Evolutionary conservation across 139 green algal species (phyloP), one percentile per base, ranked within the genome.

Genomic region (Coccomyxa sp.): DNA sequence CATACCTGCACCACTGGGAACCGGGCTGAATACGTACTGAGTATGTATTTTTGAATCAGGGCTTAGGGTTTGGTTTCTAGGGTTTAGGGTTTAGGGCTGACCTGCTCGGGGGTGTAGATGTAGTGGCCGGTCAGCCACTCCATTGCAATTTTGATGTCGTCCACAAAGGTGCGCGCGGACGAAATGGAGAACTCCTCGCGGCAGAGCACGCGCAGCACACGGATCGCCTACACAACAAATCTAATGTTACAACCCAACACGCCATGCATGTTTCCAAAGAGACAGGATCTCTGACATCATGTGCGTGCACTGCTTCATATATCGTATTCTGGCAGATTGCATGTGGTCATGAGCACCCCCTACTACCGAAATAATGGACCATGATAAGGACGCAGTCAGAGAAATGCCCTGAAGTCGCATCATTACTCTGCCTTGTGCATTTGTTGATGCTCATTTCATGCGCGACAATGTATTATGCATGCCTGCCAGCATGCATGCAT

Each of bases 81-180:
- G 38, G 38, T 51, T 51, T 7, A 51, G 38, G 63, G 63, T 9
- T 1, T 11, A 10, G 74, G 14, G 28, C 23, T 21, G 14, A 78
- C 74, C 74, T 80, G 76, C 32, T 28, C 7, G 18, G 31, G 32
- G 23, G 76, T 80, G 76, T 66, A 80, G 30, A 80, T 92, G 85
- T 83, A 90, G 83, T 92, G 89, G 1, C 58, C 77, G 45, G 93
- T 89, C 82, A 94, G 86, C 82, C 84, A 93, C 10, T 83, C 75
- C 57, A 94, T 78, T 0, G 88, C 83, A 45, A 79, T 58, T 31
- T 84, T 15, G 12, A 94, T 67, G 78, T 92, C 86, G 31, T 88
- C 59, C 23, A 94, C 76, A 30, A 92, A 79, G 58, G 75, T 77
- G 30, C 90, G 84, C 11, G 74, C 84, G 80, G 90, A 84, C n/a